A percentile compares a stretch with the other conserved stretches of the same genome.
These are phyloP conservation scores for Ogataea naganishii DNA, from an alignment of 805 yeast species.

Conservation along the genomic window DNA sequence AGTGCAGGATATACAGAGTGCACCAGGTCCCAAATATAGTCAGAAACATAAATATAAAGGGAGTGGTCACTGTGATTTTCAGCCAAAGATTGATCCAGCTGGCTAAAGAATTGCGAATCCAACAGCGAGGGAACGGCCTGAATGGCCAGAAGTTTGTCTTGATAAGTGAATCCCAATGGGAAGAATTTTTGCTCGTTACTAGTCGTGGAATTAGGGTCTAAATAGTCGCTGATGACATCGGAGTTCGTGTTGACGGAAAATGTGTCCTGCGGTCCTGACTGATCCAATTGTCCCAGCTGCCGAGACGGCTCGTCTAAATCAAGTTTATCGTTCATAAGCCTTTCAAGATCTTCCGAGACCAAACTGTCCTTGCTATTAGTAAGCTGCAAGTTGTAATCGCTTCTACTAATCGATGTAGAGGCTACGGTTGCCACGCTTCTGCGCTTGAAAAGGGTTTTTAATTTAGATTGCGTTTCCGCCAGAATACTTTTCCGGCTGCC, in stretches of 20 bases:
- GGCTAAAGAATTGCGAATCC: conserved; percentile 13
- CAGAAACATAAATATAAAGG: conserved; percentile 14
- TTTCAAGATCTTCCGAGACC: too few species aligned
- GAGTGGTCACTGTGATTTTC: conserved; percentile 23
- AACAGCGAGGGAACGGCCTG: conserved; percentile 7
- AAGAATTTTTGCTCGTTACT: too few species aligned
- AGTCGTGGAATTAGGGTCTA: too few species aligned
- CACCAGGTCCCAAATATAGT: conserved; percentile 15
- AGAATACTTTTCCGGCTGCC: conserved; percentile 13
- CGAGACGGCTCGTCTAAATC: too few species aligned
- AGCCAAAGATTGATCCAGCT: conserved; percentile 9
- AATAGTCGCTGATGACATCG: too few species aligned
- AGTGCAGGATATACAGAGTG: conserved; percentile 16
- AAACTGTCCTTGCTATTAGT: too few species aligned
- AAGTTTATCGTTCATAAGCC: too few species aligned
- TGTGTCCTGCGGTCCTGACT: too few species aligned
- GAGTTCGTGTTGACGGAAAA: too few species aligned
- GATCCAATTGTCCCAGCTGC: background rate
- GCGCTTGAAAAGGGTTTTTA: conserved; percentile 1
- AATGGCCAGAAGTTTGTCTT: background rate
- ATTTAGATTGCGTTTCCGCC: conserved; percentile 16
- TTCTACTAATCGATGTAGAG: too few species aligned
- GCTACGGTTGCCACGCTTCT: too few species aligned
- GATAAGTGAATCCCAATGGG: conserved; percentile 2
- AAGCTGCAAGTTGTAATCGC: too few species aligned